Base-by-base conservation (phyloP, 1,139 yeast species). In the Hyphopichia burtonii region DNA sequence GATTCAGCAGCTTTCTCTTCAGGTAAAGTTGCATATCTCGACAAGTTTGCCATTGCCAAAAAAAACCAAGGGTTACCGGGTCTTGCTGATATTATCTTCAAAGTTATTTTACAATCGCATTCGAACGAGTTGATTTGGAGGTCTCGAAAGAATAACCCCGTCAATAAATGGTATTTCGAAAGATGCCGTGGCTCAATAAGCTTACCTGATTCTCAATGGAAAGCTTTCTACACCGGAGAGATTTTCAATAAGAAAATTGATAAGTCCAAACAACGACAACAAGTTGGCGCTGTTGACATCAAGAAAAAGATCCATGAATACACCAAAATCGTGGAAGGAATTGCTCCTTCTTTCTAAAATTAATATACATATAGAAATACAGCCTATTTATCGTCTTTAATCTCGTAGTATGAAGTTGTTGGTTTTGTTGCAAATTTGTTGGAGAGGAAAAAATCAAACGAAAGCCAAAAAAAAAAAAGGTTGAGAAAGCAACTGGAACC, bases 121-220 rank as follows among this genome's bases (percentile, higher is more conserved):
- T 88, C 89, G 0, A 63, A 75, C 12, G 96, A 88, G 56, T 62
- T 93, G 16, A 66, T 93, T 1, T 93, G 99, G 99, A 76, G 99
- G 54, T 90, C 97, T 2, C 69, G 96, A 41, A 78, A 78, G 47
- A 76, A 67, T 43, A 93, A 93, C 58, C 96, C 97, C 0, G 97
- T 93, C 4, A 93, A 93, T 66, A 90, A 90, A 55, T 93, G 99
- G 99, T 93, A 93, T 59, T 93, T 91, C 62, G 98, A 93, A 54
- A 73, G 99, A 49, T 85, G 96, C 38, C 71, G 76, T 31, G 96
- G 96, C 0, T 81, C 87, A 20, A 61, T 80, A 44, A 74, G 78
- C 39, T 56, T 71, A 18, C 74, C 75, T 0, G 73, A 67, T 17
- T 71, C 86, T 4, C 71, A 73, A 23, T 86, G 94, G 94, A 74